A percentile compares a stretch with the other conserved stretches of the same genome.
Conservation (phyloP, 345 rosid genomes). For the Aethionema arabicum region DNA sequence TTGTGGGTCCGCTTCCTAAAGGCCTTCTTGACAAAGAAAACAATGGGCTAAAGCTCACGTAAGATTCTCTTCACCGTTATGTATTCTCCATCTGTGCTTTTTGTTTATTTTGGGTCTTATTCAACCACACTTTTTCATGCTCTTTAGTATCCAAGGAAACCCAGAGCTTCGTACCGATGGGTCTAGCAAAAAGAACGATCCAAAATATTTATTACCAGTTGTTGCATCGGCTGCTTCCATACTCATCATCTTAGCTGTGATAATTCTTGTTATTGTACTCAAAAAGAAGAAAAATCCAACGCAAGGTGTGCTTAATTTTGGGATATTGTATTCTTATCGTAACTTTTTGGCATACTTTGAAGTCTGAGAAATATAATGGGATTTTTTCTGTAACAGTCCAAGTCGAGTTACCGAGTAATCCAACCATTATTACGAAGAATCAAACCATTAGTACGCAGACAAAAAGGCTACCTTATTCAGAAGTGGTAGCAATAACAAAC, state of each 20-base stretch:
- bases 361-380: too few species aligned
- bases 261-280: slow-evolving; percentile 16
- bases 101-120: not conserved
- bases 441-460: not conserved
- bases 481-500: slow-evolving; percentile 27
- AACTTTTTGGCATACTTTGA: not conserved
- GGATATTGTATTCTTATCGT: not conserved
- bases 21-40: slow-evolving; percentile 26
- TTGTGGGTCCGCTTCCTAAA: slow-evolving; percentile 39
- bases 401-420: slow-evolving; percentile 7
- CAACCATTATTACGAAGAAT: not conserved
- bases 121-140: not conserved
- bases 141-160: slow-evolving; percentile 36
- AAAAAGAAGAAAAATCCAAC: slow-evolving; percentile 25
- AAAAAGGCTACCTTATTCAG: slow-evolving; percentile 24
- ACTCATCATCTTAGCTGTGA: slow-evolving; percentile 14
- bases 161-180: slow-evolving; percentile 23
- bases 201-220: slow-evolving; percentile 25
- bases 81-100: not conserved
- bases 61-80: not conserved
- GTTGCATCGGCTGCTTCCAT: slow-evolving; percentile 30
- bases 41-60: slow-evolving; percentile 35
- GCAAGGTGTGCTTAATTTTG: not conserved
- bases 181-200: slow-evolving; percentile 29
- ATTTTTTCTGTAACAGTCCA: not conserved